Conservation (phyloP, 2,329 filamentous ascomycete species). For the Aspergillus arachidicola region DNA sequence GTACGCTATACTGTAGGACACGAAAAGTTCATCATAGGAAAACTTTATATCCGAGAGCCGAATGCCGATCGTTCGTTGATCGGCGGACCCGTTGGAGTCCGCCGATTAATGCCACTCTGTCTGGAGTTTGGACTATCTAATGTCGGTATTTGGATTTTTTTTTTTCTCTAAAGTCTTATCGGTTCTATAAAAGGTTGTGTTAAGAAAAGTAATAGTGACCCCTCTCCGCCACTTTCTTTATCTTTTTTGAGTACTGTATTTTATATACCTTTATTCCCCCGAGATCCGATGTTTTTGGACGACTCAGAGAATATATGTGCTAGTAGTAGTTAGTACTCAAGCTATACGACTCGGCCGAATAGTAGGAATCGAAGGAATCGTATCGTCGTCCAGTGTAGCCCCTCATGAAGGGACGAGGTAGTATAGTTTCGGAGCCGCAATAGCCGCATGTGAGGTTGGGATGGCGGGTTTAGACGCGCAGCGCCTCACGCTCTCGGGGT, state of each 20-base stretch:
- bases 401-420: background rate
- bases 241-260: background rate
- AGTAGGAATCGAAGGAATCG: background rate
- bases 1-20: background rate
- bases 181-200: background rate
- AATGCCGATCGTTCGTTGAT: background rate
- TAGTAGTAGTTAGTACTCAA: background rate
- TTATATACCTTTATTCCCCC: background rate
- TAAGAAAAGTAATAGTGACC: background rate
- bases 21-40: background rate
- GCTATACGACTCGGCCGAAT: background rate
- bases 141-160: background rate
- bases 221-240: background rate
- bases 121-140: background rate
- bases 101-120: background rate
- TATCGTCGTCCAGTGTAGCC: background rate
- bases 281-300: background rate
- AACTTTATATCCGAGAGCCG: background rate
- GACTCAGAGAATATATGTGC: background rate
- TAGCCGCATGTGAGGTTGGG: background rate
- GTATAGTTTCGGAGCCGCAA: background rate
- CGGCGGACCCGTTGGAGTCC: background rate
- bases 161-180: background rate
- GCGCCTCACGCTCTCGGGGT: background rate
- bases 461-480: background rate